A percentile compares a stretch with the other conserved stretches of the same genome.
phyloP scores from a whole-genome alignment of 176 grass and related monocot genomes.

The Tuctoria greenei region DNA sequence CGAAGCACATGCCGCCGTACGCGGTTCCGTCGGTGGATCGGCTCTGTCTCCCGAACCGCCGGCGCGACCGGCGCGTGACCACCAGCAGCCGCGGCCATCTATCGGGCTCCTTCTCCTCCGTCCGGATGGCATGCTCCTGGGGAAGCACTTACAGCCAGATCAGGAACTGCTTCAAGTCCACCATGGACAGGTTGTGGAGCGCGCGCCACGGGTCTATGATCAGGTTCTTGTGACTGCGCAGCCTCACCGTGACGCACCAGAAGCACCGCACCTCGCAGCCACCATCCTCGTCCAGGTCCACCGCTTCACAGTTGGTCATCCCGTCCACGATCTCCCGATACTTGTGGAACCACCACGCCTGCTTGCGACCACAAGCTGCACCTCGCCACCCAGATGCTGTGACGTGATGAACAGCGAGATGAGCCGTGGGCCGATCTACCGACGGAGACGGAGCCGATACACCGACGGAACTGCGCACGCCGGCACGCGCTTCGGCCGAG shows the following conservation, averaged over 20 bases:
- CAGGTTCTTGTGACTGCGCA: constrained; percentile 60
- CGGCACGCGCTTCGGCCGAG: no score
- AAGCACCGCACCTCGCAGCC: constrained; percentile 48
- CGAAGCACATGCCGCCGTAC: no score
- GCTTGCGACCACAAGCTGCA: constrained; percentile 65
- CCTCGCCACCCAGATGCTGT: constrained; percentile 52
- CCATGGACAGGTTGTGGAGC: constrained; percentile 54
- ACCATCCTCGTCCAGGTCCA: constrained; percentile 43
- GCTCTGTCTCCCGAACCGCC: constrained; percentile 66
- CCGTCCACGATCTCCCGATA: constrained; percentile 53
- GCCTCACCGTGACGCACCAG: constrained; percentile 31
- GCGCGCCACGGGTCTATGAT: constrained; percentile 60
- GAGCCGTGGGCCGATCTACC: no score
- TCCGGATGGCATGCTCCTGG: constrained; percentile 48
- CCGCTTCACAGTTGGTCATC: constrained; percentile 46
- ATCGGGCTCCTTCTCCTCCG: background rate
- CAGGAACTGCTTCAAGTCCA: constrained; percentile 60
- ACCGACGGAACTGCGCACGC: no score
- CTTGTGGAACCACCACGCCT: constrained; percentile 64
- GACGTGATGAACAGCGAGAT: constrained; percentile 70
- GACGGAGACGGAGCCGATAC: no score
- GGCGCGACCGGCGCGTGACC: constrained; percentile 38
- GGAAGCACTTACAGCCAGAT: constrained; percentile 56
- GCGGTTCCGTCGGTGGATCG: no score
- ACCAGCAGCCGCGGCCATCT: constrained; percentile 45